Conservation (phyloP, 1,284 basidiomycete genomes). For the Cutaneotrichosporon spelunceum region DNA sequence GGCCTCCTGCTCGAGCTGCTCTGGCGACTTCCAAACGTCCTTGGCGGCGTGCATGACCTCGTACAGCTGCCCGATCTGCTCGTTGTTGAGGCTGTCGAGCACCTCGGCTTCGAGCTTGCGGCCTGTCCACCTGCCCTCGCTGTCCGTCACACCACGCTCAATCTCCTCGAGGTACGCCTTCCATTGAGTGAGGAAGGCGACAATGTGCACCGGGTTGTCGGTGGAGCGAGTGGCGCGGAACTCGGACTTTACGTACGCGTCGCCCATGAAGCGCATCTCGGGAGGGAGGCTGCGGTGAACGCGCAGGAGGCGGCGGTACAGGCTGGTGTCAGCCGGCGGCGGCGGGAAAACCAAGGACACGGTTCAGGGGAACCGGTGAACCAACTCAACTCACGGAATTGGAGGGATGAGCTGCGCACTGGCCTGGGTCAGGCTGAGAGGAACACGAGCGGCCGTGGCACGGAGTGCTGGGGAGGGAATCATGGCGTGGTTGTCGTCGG, state of each 20-base stretch:
- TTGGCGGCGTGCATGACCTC: constrained; percentile 87
- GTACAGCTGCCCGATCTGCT: constrained; percentile 85
- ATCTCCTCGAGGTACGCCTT: constrained; percentile 80
- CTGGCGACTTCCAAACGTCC: constrained; percentile 67
- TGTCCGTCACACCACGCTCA: constrained; percentile 24
- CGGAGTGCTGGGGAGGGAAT: constrained; percentile 52
- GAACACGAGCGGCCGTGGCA: constrained; percentile 60
- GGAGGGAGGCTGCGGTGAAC: constrained; percentile 69
- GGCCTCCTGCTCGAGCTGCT: constrained; percentile 21
- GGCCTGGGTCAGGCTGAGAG: constrained; percentile 59
- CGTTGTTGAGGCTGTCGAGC: constrained; percentile 81
- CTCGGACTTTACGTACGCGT: constrained; percentile 84
- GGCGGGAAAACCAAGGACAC: background rate
- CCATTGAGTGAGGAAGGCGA: constrained; percentile 91
- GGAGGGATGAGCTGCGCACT: constrained; percentile 74
- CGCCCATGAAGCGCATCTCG: constrained; percentile 82
- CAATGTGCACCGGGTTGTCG: constrained; percentile 80
- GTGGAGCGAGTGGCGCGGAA: constrained; percentile 75
- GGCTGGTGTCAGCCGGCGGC: constrained; percentile 51
- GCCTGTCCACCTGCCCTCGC: constrained; percentile 57
- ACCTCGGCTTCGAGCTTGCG: constrained; percentile 69
- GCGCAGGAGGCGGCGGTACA: constrained; percentile 76
- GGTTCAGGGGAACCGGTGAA: too few relatives aligned
- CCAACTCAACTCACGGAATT: constrained; percentile 60
- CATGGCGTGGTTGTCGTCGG: constrained; percentile 48